phyloP scores from a whole-genome alignment of 495 filamentous ascomycete genomes.

The Durotheca rogersii region DNA sequence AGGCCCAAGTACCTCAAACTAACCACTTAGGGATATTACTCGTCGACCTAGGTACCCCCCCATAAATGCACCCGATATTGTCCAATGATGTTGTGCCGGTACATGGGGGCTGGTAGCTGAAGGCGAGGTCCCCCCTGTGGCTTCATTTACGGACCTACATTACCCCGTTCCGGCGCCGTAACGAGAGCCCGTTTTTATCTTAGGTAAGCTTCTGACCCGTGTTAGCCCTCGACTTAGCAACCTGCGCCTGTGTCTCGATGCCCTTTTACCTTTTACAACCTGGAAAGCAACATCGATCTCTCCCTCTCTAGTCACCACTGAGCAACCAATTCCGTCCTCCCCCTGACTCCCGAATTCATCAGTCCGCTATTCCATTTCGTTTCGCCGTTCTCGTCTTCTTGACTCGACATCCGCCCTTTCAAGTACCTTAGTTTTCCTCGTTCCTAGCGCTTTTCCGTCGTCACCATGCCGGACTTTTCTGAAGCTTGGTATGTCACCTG shows the following conservation, averaged over 20 bases:
- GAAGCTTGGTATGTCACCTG: conserved; percentile 43
- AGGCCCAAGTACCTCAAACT: too few species aligned
- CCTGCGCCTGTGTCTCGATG: too few species aligned
- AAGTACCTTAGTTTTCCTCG: conserved; percentile 13
- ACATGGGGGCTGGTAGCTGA: too few species aligned
- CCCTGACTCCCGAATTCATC: conserved; percentile 3
- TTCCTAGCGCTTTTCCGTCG: conserved; percentile 34
- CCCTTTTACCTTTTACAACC: conserved; percentile 1
- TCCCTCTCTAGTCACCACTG: conserved; percentile 20
- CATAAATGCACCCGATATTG: too few species aligned
- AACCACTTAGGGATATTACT: too few species aligned
- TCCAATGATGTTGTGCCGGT: too few species aligned
- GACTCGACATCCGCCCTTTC: conserved; percentile 6
- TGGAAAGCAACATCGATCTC: conserved; percentile 18
- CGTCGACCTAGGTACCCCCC: too few species aligned
- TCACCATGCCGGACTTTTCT: conserved; percentile 48
- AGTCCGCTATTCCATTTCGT: conserved; percentile 6
- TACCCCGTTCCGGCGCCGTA: conserved; percentile 9
- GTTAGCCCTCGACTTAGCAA: too few species aligned
- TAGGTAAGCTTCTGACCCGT: too few species aligned
- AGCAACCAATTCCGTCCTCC: conserved; percentile 17
- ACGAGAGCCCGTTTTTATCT: too few species aligned
- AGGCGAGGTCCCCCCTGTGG: too few species aligned
- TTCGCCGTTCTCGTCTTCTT: conserved; percentile 6
- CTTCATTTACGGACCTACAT: conserved; percentile 8